These are phyloP conservation scores for Helenozyma baotianmanensis DNA, from an alignment of 805 yeast genomes.

Conservation along the genomic window DNA sequence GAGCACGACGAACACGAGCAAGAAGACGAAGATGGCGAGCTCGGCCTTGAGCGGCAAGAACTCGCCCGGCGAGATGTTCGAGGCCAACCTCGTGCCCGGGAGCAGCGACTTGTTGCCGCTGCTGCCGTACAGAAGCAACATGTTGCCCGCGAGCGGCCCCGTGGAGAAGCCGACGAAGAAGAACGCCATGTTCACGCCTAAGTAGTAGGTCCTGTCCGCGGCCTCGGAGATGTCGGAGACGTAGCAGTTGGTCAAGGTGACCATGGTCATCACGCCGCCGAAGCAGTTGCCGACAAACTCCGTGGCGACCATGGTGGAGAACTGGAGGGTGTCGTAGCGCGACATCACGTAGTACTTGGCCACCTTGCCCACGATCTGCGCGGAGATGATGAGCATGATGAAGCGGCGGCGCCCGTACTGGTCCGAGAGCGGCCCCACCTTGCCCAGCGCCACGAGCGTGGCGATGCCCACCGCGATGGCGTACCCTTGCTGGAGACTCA, in stretches of 20 bases:
- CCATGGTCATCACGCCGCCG: conserved; percentile 59
- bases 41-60: conserved; percentile 29
- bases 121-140: conserved; percentile 8
- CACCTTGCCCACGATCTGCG: conserved; percentile 19
- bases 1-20: conserved; percentile 23
- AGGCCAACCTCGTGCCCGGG: conserved; percentile 1
- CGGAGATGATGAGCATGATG: conserved; percentile 17
- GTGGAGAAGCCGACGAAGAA: conserved; percentile 56
- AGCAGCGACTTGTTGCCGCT: background rate
- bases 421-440: conserved; percentile 37
- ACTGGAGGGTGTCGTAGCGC: conserved; percentile 24
- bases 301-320: conserved; percentile 37
- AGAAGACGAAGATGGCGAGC: conserved; percentile 28
- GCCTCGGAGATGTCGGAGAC: conserved; percentile 70
- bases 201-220: conserved; percentile 48
- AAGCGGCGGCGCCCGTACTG: conserved; percentile 33
- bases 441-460: conserved; percentile 52
- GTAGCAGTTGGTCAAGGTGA: conserved; percentile 63
- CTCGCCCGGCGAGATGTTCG: conserved; percentile 21
- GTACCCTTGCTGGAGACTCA: conserved; percentile 45
- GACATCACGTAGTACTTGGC: conserved; percentile 23
- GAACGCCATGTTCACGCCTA: conserved; percentile 58
- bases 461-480: conserved; percentile 40
- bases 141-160: conserved; percentile 57
- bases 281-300: conserved; percentile 45